Evolutionary conservation across 371 early-diverging fungal species (phyloP), one percentile per base, ranked within the genome.

Genomic region (Rhizopus delemar): DNA sequence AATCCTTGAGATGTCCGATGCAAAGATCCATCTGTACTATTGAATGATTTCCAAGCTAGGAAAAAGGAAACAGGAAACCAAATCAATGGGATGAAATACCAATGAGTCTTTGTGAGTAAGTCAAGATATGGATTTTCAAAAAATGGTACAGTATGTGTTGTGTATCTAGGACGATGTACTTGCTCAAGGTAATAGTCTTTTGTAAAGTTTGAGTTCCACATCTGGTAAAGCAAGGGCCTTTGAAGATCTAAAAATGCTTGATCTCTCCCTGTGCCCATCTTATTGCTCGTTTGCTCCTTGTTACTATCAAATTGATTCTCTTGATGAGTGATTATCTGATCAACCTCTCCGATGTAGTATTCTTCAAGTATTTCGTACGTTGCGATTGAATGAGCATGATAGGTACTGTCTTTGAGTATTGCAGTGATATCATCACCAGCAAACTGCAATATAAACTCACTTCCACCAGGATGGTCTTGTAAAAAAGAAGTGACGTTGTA

Each of bases 401-500:
- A 71, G 56, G 66, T 59, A 36, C 74, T 70, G 72, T 97, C 95
- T 45, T 80, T 67, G 81, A 98, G 81, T 12, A 86, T 73, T 29
- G 62, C 67, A 0, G 86, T 84, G 15, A 92, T 69, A 65, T 93
- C 92, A 15, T 80, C 70, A 35, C 93, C 90, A 52, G 86, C 89
- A 81, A 84, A 90, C 74, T 90, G 80, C 68, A 91, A 66, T 57
- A 95, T 75, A 51, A 86, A 74, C 39, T 89, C 91, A 45, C 82
- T 78, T 29, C 93, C 94, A 41, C 73, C 78, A 29, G 93, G 95
- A 77, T 95, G 93, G 63, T 93, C 92, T 46, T 77, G 75, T 70
- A 94, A 78, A 80, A 97, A 98, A 55, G 84, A 81, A 38, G 98
- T 97, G 41, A 93, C 94, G 69, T 98, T 88, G 64, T 94, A 86